Evolutionary conservation across 78 protist species (phyloP).

Genomic region (Dictyostelium purpureum): DNA sequence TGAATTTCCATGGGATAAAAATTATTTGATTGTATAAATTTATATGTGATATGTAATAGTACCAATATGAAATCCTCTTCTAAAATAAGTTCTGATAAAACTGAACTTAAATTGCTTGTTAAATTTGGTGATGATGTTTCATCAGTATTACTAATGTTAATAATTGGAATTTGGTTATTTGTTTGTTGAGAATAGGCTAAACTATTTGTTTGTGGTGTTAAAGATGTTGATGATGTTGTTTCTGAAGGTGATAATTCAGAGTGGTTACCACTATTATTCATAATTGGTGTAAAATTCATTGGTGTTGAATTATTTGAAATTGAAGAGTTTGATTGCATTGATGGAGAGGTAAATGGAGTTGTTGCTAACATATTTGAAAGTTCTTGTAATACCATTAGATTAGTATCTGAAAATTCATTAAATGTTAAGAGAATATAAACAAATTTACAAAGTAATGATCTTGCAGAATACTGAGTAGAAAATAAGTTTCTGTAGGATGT

Average conservation of each 20-base stretch:
- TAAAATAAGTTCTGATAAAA: constrained; percentile 7
- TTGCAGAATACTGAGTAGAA: constrained; percentile 59
- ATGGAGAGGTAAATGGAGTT: background rate
- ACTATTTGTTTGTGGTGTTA: background rate
- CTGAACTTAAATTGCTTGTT: background rate
- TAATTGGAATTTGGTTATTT: background rate
- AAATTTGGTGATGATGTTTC: background rate
- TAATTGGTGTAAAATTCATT: background rate
- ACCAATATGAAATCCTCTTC: constrained; percentile 59
- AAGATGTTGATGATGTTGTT: background rate
- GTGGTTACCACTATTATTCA: background rate
- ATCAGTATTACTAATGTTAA: background rate
- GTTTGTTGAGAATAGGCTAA: background rate
- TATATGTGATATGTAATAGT: constrained; percentile 15
- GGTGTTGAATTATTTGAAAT: background rate
- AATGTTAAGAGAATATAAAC: background rate
- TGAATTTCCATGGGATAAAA: background rate
- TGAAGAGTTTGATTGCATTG: background rate
- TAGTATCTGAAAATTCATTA: background rate
- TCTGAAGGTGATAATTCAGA: background rate
- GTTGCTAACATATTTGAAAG: background rate
- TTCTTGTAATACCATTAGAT: constrained; percentile 20
- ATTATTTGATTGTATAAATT: background rate
- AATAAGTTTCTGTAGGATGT: constrained; percentile 26
- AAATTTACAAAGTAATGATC: constrained; percentile 51